Conservation (phyloP, 495 filamentous ascomycete species). For the Penicillium cosmopolitanum region DNA sequence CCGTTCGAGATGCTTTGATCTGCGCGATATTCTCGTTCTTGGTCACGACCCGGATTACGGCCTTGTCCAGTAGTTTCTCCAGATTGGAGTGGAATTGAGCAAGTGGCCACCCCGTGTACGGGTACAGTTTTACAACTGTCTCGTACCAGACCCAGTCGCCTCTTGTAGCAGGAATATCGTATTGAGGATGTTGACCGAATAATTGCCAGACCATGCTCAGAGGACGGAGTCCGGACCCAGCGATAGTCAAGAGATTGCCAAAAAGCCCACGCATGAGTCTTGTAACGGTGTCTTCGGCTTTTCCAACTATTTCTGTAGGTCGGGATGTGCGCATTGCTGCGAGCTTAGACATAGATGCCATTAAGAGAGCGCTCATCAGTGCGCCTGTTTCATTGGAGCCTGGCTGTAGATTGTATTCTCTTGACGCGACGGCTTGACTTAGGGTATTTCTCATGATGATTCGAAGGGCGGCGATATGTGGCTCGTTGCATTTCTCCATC, state of each 20-base stretch:
- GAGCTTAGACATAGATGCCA: conserved; percentile 34
- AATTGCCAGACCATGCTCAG: conserved; percentile 35
- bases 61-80: conserved; percentile 30
- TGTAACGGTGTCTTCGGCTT: conserved; percentile 30
- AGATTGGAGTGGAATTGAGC: conserved; percentile 25
- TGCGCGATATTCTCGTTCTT: conserved; percentile 23
- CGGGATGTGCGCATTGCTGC: conserved; percentile 27
- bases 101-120: conserved; percentile 32
- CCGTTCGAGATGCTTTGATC: conserved; percentile 17
- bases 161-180: conserved; percentile 21
- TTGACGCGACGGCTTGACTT: background rate
- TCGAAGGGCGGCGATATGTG: conserved; percentile 28
- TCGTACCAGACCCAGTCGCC: conserved; percentile 33
- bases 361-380: background rate
- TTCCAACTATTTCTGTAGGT: conserved; percentile 11
- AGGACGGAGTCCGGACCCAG: conserved; percentile 32
- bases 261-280: conserved; percentile 34
- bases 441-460: conserved; percentile 24
- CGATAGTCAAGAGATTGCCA: conserved; percentile 32
- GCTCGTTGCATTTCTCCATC: conserved; percentile 34
- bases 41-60: conserved; percentile 24
- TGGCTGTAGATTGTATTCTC: background rate
- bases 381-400: background rate
- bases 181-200: conserved; percentile 24
- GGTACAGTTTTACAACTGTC: conserved; percentile 28